Conservation (phyloP, 257 asterid genomes). For the Lithospermum erythrorhizon region DNA sequence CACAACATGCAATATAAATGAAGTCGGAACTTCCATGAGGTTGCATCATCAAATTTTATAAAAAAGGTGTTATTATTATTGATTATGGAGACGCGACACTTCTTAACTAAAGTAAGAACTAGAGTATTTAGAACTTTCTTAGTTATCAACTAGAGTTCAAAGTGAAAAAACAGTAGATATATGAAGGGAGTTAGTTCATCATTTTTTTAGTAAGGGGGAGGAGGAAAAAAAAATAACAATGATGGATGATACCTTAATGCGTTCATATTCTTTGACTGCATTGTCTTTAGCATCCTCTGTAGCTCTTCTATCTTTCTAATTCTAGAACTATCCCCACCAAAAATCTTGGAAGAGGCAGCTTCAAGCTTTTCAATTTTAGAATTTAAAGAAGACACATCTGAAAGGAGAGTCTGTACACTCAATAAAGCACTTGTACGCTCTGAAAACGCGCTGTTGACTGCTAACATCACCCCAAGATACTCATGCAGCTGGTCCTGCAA, state of each 20-base stretch:
- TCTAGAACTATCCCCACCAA: conserved; percentile 91
- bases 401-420: conserved; percentile 78
- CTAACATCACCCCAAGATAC: conserved; percentile 84
- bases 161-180: too few species aligned
- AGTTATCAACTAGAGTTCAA: too few species aligned
- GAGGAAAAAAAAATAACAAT: too few species aligned
- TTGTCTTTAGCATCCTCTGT: conserved; percentile 71
- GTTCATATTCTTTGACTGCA: conserved; percentile 69
- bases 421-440: conserved; percentile 84
- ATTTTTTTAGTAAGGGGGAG: too few species aligned
- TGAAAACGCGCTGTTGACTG: conserved; percentile 83
- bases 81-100: too few species aligned
- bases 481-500: conserved; percentile 85
- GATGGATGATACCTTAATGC: conserved; percentile 53
- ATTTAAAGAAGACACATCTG: conserved; percentile 64
- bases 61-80: too few species aligned
- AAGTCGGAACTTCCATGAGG: too few species aligned
- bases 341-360: conserved; percentile 86
- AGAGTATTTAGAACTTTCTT: too few species aligned
- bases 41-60: too few species aligned
- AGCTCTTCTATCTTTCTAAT: conserved; percentile 77
- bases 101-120: too few species aligned
- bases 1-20: too few species aligned
- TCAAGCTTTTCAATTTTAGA: conserved; percentile 85
- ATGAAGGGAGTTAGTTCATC: too few species aligned